phyloP scores from a whole-genome alignment of 208 protist species.

The Borovskyia barvae region DNA sequence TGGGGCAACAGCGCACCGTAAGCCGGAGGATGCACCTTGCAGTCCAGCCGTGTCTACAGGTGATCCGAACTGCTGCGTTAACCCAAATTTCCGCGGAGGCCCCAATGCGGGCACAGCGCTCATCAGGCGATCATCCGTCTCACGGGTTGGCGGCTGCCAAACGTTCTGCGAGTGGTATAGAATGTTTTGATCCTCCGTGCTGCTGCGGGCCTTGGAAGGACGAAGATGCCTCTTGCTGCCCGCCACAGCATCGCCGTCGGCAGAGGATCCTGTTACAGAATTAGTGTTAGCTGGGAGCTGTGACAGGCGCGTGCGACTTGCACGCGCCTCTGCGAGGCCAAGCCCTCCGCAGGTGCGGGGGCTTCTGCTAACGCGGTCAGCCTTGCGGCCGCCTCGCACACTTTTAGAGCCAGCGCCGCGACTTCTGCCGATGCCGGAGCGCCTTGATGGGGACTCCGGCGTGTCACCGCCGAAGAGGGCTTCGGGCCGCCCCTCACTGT shows the following conservation, averaged over 20 bases:
- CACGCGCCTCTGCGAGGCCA: slow-evolving; percentile 27
- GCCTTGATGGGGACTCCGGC: background rate
- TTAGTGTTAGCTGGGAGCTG: slow-evolving; percentile 12
- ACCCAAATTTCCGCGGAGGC: too few species aligned
- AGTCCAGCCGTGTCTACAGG: too few species aligned
- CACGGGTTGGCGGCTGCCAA: too few species aligned
- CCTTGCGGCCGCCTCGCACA: slow-evolving; percentile 2
- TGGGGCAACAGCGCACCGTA: too few species aligned
- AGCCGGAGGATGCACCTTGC: too few species aligned
- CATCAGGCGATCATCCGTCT: too few species aligned
- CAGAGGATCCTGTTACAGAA: too few species aligned
- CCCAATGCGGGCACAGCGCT: too few species aligned
- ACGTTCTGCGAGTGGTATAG: too few species aligned
- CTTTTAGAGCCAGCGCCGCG: background rate
- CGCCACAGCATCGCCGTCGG: background rate
- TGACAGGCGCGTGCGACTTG: slow-evolving; percentile 19
- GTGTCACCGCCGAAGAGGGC: slow-evolving; percentile 3
- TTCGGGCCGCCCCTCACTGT: slow-evolving; percentile 2
- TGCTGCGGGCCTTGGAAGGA: slow-evolving; percentile 9
- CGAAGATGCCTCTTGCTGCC: slow-evolving; percentile 12
- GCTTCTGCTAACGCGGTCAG: slow-evolving; percentile 4
- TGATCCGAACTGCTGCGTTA: too few species aligned
- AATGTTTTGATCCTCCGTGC: slow-evolving; percentile 10
- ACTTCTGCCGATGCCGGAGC: background rate
- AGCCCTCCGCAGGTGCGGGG: slow-evolving; percentile 8